A percentile compares a stretch with the other conserved stretches of the same genome.
These are phyloP conservation scores for Pontederia paniculata DNA, from an alignment of 176 grass and related monocot species.

Conservation along the genomic window DNA sequence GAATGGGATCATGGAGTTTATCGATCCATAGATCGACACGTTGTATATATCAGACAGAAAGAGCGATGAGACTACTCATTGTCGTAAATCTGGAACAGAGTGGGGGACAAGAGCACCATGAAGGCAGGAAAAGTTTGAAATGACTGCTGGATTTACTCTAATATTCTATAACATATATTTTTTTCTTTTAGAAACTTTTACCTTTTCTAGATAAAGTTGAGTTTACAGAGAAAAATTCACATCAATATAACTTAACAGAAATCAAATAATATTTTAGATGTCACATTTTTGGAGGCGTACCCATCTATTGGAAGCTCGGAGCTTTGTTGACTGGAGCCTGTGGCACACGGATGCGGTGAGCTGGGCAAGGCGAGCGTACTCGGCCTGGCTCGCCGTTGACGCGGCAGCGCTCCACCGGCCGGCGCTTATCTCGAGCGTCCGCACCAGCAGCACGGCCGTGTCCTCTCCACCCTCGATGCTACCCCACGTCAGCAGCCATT, in stretches of 20 bases:
- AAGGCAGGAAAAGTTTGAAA: neutral
- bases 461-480: constrained; percentile 6
- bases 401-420: constrained; percentile 23
- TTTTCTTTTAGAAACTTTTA: too few relatives aligned
- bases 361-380: constrained; percentile 20
- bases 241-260: too few relatives aligned
- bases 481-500: constrained; percentile 46
- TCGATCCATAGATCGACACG: too few relatives aligned
- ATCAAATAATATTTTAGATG: neutral
- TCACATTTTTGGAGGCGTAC: neutral
- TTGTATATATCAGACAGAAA: too few relatives aligned
- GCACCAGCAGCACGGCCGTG: constrained; percentile 43
- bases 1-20: too few relatives aligned
- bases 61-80: too few relatives aligned
- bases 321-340: constrained; percentile 16
- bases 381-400: constrained; percentile 2
- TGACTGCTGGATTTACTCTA: neutral
- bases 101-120: too few relatives aligned
- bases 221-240: too few relatives aligned
- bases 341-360: constrained; percentile 30
- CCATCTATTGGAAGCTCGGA: neutral
- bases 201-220: too few relatives aligned
- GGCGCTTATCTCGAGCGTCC: constrained; percentile 62
- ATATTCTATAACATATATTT: too few relatives aligned
- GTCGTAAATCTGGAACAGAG: too few relatives aligned